A percentile compares a stretch with the other conserved stretches of the same genome.
Conservation (phyloP, 2,329 filamentous ascomycete species). For the Monosporascus ibericus region DNA sequence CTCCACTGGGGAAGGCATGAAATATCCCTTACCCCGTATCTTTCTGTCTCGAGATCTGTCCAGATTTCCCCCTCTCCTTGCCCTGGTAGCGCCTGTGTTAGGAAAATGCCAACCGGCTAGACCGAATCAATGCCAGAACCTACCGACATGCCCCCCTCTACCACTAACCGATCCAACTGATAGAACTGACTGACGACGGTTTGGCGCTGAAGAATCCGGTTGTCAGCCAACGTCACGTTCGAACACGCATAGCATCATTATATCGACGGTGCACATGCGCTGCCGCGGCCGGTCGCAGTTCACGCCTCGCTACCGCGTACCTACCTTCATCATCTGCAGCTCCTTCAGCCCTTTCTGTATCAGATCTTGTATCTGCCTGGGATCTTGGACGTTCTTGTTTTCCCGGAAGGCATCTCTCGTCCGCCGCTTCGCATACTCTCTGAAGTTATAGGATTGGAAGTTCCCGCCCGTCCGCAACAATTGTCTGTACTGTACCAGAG, state of each 20-base stretch:
- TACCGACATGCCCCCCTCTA: conserved; percentile 80
- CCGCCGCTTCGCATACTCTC: conserved; percentile 89
- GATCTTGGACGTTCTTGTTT: conserved; percentile 65
- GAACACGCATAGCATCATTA: no score
- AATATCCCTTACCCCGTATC: conserved; percentile 60
- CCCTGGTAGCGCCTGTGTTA: conserved; percentile 38
- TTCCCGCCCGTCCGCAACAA: conserved; percentile 79
- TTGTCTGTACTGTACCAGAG: conserved; percentile 69
- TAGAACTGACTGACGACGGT: conserved; percentile 93
- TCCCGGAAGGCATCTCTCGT: conserved; percentile 89
- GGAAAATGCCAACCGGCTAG: conserved; percentile 7
- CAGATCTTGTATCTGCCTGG: conserved; percentile 75
- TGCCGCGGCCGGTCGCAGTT: not conserved
- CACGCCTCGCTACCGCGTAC: conserved; percentile 39
- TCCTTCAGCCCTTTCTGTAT: conserved; percentile 84
- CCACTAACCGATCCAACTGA: conserved; percentile 83
- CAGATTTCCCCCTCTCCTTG: conserved; percentile 62
- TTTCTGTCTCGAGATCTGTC: conserved; percentile 68
- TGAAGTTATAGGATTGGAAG: conserved; percentile 94
- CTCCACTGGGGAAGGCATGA: not conserved
- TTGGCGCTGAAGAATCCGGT: conserved; percentile 63
- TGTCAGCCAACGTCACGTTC: not conserved
- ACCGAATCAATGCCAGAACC: conserved; percentile 23
- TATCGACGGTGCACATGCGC: no score
- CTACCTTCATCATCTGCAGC: conserved; percentile 87